Evolutionary conservation across 805 yeast species (phyloP), one percentile per base, ranked within the genome.

Genomic region (Candida tammaniensis): DNA sequence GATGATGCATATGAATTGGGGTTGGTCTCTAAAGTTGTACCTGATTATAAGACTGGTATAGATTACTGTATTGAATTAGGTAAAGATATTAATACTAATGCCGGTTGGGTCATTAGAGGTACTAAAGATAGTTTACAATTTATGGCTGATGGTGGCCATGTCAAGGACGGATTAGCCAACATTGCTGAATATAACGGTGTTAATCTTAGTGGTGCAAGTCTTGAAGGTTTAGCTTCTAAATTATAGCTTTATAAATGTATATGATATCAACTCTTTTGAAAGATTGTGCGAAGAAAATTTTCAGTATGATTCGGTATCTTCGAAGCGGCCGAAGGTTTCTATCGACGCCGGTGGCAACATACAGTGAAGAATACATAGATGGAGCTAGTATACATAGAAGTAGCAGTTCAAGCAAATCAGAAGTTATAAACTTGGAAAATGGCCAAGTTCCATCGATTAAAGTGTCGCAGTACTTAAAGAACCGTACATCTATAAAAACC

Each of bases 31-130:
- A 45, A 49, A 23, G 68, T 77, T 0, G 59, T 58, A 15, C 69
- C 68, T 0, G 64, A 67, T 39, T 70, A 72, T 42, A 66, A 70
- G 7, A 57, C 59, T 1, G 87, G 81, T 0, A 40, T 80, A 9
- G 59, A 58, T 4, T 51, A 59, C 17, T 82, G 83, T n/a, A 31
- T 61, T 7, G 59, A 64, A 19, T 46, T 78, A 24, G 91, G 84
- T 0, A 38, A 36, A 4, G 54, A 48, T 12, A 76, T 83, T 20
- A 66, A 69, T 23, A 33, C 38, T 2, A 68, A 73, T 52, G 67
- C 71, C 27, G 70, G 65, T 17, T 79, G 84, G 61, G 85, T 86
- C 13, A 64, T 83, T 23, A 66, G 57, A 40, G 89, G 88, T 9
- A 75, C 85, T 4, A 83, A 83, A 57, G 63, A 61, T 35, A 53